Conservation (phyloP, 2,329 filamentous ascomycete genomes). For the Polytolypa hystricis region DNA sequence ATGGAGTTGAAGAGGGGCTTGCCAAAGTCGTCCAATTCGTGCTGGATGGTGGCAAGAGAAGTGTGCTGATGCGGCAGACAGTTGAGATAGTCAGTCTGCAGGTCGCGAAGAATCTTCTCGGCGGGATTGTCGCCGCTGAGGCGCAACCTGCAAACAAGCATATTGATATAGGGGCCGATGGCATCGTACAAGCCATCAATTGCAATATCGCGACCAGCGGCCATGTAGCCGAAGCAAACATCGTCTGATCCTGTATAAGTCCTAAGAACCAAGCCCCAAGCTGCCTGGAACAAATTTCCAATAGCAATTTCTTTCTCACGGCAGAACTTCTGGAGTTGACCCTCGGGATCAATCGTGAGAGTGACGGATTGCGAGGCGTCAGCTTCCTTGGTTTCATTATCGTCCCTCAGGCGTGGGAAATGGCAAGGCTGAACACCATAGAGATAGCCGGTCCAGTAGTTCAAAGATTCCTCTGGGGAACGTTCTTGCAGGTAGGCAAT, state of each 20-base stretch:
- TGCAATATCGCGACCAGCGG: slow-evolving; percentile 43
- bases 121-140: slow-evolving; percentile 28
- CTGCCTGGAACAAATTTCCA: slow-evolving; percentile 41
- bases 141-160: slow-evolving; percentile 29
- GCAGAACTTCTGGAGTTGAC: slow-evolving; percentile 19
- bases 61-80: slow-evolving; percentile 55
- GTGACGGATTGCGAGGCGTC: neutral
- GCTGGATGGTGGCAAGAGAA: slow-evolving; percentile 35
- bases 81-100: slow-evolving; percentile 46
- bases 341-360: slow-evolving; percentile 7
- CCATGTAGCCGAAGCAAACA: slow-evolving; percentile 44
- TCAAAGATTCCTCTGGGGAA: slow-evolving; percentile 8
- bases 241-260: slow-evolving; percentile 37
- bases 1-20: slow-evolving; percentile 7
- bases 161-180: slow-evolving; percentile 33
- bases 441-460: slow-evolving; percentile 20
- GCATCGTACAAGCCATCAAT: slow-evolving; percentile 39
- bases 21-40: neutral
- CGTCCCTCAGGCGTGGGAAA: slow-evolving; percentile 6
- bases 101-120: slow-evolving; percentile 42
- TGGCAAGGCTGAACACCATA: slow-evolving; percentile 16
- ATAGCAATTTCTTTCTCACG: slow-evolving; percentile 26
- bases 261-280: slow-evolving; percentile 42
- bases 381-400: slow-evolving; percentile 3
- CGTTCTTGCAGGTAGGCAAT: slow-evolving; percentile 10